A percentile compares a stretch with the other conserved stretches of the same genome.
phyloP scores from a whole-genome alignment of 345 rosid species.

The Citrus inodora region DNA sequence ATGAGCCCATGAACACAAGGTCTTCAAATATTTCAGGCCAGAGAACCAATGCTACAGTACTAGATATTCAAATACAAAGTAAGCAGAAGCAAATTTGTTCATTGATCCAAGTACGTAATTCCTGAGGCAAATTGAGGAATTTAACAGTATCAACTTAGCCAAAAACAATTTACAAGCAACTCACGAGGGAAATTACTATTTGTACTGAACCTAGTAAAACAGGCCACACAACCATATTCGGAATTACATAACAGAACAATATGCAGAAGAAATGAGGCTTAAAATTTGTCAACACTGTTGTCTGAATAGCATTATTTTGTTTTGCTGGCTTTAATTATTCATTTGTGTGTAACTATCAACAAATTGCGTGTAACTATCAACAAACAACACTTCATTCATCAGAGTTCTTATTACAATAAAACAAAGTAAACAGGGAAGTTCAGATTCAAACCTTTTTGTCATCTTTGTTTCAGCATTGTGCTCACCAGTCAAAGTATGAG shows the following conservation, averaged over 20 bases:
- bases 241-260: not conserved
- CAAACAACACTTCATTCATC: not conserved
- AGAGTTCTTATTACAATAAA: not conserved
- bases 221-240: not conserved
- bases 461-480: slow-evolving; percentile 36
- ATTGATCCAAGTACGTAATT: not conserved
- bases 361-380: not conserved
- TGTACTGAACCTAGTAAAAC: not conserved
- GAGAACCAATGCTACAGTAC: not conserved
- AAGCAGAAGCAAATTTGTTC: not conserved
- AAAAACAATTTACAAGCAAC: slow-evolving; percentile 1
- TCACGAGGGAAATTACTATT: not conserved
- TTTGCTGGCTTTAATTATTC: too few relatives aligned
- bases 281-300: not conserved
- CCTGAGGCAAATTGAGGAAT: not conserved
- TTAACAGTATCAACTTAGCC: not conserved
- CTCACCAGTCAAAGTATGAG: slow-evolving; percentile 21
- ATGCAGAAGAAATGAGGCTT: not conserved
- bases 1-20: not conserved
- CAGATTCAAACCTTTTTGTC: slow-evolving; percentile 49
- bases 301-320: not conserved
- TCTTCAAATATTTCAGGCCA: not conserved
- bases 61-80: not conserved
- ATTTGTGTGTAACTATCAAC: not conserved
- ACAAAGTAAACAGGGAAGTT: not conserved